Base-by-base conservation (phyloP, 2,329 filamentous ascomycete species). In the Fusarium udum region DNA sequence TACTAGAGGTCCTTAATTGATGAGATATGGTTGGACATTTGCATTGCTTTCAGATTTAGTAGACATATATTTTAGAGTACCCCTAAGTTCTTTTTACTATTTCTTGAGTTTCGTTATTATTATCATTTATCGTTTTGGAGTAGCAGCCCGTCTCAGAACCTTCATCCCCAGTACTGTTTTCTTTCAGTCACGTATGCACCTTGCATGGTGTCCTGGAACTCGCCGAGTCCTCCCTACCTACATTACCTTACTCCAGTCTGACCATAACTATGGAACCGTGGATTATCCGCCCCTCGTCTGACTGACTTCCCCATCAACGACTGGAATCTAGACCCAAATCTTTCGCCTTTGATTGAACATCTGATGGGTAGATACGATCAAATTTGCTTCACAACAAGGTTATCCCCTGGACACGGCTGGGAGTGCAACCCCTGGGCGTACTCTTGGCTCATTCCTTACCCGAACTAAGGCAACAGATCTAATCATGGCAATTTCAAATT, bases 261-360 rank as follows among this genome's bases (percentile, higher is more conserved):
- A 26, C 13, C 10, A 32, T 36, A 34, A 28, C 26, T 28, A 28
- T 34, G n/a, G n/a, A 22, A 20, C 40, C 55, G 24, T 48, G 31
- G 40, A 58, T 58, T 49, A 75, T 46, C 72, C 75, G 69, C 28
- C 18, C n/a, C 43, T 53, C 31, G 58, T 65, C 53, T 61, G 45
- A 66, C 43, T 60, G 51, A 71, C 46, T 58, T 60, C 52, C 63
- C 45, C 60, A 46, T 64, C 69, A 70, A 69, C 60, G 37, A 56
- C 48, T 74, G 72, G 68, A 74, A 74, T 74, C 71, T 48, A 69
- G 45, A 46, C 53, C 46, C 39, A 39, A 69, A 49, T 52, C 49
- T 58, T 71, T 74, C 49, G 49, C 62, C 49, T 56, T 61, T 28
- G 46, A 49, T 57, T 45, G 49, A 60, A 61, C 52, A 64, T 51